These are phyloP conservation scores for Podosphaera xanthii DNA, from an alignment of 2,329 filamentous ascomycete genomes.

Conservation along the genomic window DNA sequence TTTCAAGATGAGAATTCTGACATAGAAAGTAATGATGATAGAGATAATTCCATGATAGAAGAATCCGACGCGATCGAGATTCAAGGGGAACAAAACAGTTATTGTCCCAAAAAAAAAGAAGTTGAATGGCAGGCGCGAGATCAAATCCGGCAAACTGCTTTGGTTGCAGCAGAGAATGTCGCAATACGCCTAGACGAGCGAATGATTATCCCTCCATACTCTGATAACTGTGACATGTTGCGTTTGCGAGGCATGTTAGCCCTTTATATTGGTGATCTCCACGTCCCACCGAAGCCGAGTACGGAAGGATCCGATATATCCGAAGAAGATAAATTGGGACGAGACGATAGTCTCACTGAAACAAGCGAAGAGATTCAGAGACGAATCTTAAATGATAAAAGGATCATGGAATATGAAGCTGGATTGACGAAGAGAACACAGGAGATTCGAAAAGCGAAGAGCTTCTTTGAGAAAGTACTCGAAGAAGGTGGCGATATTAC, in stretches of 20 bases:
- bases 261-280: conserved; percentile 52
- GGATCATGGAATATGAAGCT: background rate
- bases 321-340: background rate
- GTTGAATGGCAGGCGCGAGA: conserved; percentile 13
- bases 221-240: conserved; percentile 41
- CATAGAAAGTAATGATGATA: conserved; percentile 4
- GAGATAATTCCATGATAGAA: background rate
- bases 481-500: background rate
- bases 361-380: background rate
- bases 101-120: conserved; percentile 5
- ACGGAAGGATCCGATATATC: conserved; percentile 3
- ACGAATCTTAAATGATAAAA: background rate
- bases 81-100: conserved; percentile 2
- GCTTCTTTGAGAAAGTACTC: background rate
- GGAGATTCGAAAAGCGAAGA: background rate
- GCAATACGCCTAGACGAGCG: conserved; percentile 47
- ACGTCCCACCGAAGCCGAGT: conserved; percentile 18
- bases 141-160: conserved; percentile 9
- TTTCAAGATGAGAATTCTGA: conserved; percentile 3
- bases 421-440: background rate
- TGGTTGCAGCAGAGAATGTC: conserved; percentile 33
- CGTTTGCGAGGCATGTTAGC: conserved; percentile 51
- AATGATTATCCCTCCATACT: conserved; percentile 47
- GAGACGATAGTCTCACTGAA: background rate
- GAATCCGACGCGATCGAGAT: conserved; percentile 9